phyloP scores from a whole-genome alignment of 371 early-diverging fungal genomes.

The Mortierella sp. region DNA sequence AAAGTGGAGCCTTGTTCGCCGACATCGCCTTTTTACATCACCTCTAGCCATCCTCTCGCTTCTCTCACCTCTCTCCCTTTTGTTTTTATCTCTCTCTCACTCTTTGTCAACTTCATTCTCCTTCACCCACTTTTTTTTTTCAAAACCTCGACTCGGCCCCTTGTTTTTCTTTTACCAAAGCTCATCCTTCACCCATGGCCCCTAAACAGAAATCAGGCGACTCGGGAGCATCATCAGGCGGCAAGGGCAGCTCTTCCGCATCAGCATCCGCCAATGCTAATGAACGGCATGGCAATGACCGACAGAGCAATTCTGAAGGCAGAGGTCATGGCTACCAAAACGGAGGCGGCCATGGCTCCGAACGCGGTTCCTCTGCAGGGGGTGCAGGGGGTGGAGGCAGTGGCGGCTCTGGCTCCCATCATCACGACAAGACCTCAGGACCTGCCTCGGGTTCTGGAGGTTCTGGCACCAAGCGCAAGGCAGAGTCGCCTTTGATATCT shows the following conservation, averaged over 20 bases:
- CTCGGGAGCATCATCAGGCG: constrained; percentile 1
- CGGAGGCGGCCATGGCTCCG: constrained; percentile 18
- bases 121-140: too few relatives aligned
- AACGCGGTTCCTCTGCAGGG: constrained; percentile 23
- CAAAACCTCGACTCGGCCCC: too few relatives aligned
- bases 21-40: too few relatives aligned
- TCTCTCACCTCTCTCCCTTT: too few relatives aligned
- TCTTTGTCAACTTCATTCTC: too few relatives aligned
- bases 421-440: constrained; percentile 24
- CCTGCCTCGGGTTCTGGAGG: constrained; percentile 13
- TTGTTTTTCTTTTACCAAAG: too few relatives aligned
- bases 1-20: too few relatives aligned
- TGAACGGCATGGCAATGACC: constrained; percentile 9
- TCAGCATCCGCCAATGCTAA: neutral
- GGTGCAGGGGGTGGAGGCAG: neutral
- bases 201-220: constrained; percentile 43
- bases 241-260: constrained; percentile 8
- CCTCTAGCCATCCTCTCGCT: too few relatives aligned
- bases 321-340: constrained; percentile 18
- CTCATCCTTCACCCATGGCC: constrained; percentile 19
- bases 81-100: too few relatives aligned
- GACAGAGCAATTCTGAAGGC: constrained; percentile 27
- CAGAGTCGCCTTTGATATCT: constrained; percentile 37
- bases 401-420: constrained; percentile 13
- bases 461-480: constrained; percentile 40